Base-by-base conservation (phyloP, 805 yeast genomes). In the Candida silvicultrix region DNA sequence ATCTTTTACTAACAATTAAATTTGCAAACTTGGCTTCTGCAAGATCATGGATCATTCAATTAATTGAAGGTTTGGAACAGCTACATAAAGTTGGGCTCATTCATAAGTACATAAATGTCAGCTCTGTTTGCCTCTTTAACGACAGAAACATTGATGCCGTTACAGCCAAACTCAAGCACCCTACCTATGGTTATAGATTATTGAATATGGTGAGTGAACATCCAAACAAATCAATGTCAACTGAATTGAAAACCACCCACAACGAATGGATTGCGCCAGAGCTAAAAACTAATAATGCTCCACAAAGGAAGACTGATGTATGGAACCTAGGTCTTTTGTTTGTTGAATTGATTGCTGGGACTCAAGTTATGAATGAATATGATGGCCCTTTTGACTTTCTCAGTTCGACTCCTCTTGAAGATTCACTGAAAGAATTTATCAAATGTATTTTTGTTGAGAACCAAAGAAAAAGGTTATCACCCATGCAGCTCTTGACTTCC, bases 261-360 rank as follows among this genome's bases (percentile, higher is more conserved):
- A 57, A 54, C 10, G 52, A 57, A 0, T 90, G 97, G 97, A 67
- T 63, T 12, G 95, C 97, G 0, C 97, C 98, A 0, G 97, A 90
- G 60, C 52, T 82, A 8, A 41, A 53, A 11, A 60, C 57, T 15
- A 66, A 60, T 42, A 56, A 64, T 32, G 77, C 73, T 46, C 83
- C 85, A 14, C 83, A 83, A 47, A 70, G 89, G 34, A 86, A 89
- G 62, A 82, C 97, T 0, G 99, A 94, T 67, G 84, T 94, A 10
- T 94, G 98, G 98, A 86, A 86, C 58, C 66, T 89, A 36, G 99
- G 97, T 8, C 87, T 87, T 0, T 62, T 85, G 7, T 83, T 92
- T 53, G 72, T 81, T 16, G 80, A 85, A 51, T 68, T 83, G 60
- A 70, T 87, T 4, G 69, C 75, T 39, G 92, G 95, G 0, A 66